A percentile compares a stretch with the other conserved stretches of the same genome.
Evolutionary conservation across 2,329 filamentous ascomycete genomes (phyloP).

Genomic region (Emydomyces testavorans): DNA sequence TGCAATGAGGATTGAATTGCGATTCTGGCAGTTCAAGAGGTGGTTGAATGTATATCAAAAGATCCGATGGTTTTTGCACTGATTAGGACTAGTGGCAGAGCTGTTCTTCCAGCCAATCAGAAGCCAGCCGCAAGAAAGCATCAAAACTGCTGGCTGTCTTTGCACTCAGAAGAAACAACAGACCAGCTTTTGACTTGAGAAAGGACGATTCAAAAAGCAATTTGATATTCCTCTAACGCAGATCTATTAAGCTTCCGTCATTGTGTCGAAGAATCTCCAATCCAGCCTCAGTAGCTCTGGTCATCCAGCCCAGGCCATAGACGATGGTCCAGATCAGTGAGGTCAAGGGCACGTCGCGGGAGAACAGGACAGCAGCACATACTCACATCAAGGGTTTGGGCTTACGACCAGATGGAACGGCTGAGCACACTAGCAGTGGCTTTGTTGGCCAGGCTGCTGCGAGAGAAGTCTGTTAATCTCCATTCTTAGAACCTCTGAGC

Average conservation of each 20-base stretch:
- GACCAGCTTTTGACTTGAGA: too few species aligned
- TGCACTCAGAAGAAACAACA: constrained; percentile 1
- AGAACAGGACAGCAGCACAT: constrained; percentile 91
- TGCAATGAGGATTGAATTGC: neutral
- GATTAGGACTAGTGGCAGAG: constrained; percentile 14
- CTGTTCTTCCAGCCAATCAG: constrained; percentile 11
- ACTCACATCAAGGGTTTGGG: constrained; percentile 96
- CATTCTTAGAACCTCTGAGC: neutral
- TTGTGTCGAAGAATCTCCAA: neutral
- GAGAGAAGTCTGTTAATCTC: constrained; percentile 59
- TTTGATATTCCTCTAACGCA: too few species aligned
- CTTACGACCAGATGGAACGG: constrained; percentile 70
- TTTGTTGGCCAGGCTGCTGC: constrained; percentile 84
- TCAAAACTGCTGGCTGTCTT: constrained; percentile 1
- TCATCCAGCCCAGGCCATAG: neutral
- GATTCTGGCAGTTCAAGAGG: too few species aligned
- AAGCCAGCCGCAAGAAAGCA: constrained; percentile 5
- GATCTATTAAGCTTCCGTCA: too few species aligned
- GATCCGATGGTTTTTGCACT: constrained; percentile 6
- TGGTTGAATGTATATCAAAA: neutral
- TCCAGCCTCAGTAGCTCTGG: neutral
- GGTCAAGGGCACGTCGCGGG: constrained; percentile 86
- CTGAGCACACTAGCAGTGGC: constrained; percentile 66
- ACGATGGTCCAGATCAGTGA: constrained; percentile 85
- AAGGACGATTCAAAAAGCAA: too few species aligned